phyloP scores from a whole-genome alignment of 306 rosid genomes.

The Fragaria vesca region DNA sequence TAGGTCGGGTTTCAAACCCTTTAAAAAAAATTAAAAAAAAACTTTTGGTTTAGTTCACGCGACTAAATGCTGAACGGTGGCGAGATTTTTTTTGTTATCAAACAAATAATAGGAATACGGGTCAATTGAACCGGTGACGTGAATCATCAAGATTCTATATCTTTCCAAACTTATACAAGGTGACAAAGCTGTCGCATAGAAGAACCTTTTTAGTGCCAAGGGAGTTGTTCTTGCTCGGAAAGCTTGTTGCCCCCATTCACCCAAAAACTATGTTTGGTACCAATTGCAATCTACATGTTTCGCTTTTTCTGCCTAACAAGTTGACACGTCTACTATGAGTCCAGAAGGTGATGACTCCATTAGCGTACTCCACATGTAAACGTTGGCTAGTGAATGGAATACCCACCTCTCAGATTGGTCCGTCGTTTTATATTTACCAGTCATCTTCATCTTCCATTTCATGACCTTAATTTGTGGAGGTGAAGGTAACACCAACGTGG shows the following conservation, averaged over 20 bases:
- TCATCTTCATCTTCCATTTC: not conserved
- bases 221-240: not conserved
- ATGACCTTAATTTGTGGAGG: not conserved
- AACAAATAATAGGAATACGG: not conserved
- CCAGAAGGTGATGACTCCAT: not conserved
- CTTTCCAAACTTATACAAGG: not conserved
- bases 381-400: not conserved
- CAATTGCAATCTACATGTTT: not conserved
- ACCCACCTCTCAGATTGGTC: not conserved
- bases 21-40: too few species aligned
- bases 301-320: not conserved
- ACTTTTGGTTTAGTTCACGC: too few species aligned
- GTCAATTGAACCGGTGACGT: not conserved
- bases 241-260: not conserved
- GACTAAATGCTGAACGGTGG: too few species aligned
- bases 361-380: not conserved
- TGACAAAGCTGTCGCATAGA: constrained; percentile 1
- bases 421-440: not conserved
- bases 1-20: too few species aligned
- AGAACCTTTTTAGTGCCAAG: not conserved
- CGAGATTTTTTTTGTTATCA: not conserved
- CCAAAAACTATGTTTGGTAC: not conserved
- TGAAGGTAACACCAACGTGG: not conserved
- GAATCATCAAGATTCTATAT: too few species aligned
- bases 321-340: not conserved